Evolutionary conservation across 2,329 filamentous ascomycete species (phyloP).

Genomic region (Aspergillus texensis): DNA sequence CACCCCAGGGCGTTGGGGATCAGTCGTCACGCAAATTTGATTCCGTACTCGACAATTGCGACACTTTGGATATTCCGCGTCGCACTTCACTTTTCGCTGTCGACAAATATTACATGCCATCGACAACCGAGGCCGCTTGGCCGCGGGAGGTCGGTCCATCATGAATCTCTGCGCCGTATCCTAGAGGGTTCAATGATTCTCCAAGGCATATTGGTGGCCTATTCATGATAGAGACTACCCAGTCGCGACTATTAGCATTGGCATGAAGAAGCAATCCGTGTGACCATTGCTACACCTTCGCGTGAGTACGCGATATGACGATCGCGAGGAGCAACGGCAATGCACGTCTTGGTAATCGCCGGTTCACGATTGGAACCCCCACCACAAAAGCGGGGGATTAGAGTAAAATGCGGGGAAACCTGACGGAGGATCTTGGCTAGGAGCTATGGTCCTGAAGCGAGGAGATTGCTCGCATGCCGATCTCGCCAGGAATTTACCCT

Average conservation of each 20-base stretch:
- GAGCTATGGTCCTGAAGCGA: background rate
- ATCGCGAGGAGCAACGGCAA: background rate
- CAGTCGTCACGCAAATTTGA: slow-evolving; percentile 25
- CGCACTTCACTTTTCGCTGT: slow-evolving; percentile 31
- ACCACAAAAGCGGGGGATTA: background rate
- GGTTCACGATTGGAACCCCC: background rate
- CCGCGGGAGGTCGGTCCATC: slow-evolving; percentile 11
- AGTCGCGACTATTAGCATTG: background rate
- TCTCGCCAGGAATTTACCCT: background rate
- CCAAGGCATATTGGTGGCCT: background rate
- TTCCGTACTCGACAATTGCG: slow-evolving; percentile 29
- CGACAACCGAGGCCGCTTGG: slow-evolving; percentile 20
- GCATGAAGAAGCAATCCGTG: background rate
- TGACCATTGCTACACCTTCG: background rate
- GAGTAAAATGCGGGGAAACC: background rate
- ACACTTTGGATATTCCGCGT: slow-evolving; percentile 31
- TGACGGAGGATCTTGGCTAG: background rate
- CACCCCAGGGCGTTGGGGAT: slow-evolving; percentile 26
- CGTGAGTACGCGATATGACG: background rate
- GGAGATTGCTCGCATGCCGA: background rate
- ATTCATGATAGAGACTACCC: background rate
- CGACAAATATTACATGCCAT: slow-evolving; percentile 32
- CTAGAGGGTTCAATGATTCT: background rate
- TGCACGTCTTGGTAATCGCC: background rate
- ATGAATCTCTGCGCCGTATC: background rate